Base-by-base conservation (phyloP, 2,329 filamentous ascomycete genomes). In the Trichothecium sympodiale region DNA sequence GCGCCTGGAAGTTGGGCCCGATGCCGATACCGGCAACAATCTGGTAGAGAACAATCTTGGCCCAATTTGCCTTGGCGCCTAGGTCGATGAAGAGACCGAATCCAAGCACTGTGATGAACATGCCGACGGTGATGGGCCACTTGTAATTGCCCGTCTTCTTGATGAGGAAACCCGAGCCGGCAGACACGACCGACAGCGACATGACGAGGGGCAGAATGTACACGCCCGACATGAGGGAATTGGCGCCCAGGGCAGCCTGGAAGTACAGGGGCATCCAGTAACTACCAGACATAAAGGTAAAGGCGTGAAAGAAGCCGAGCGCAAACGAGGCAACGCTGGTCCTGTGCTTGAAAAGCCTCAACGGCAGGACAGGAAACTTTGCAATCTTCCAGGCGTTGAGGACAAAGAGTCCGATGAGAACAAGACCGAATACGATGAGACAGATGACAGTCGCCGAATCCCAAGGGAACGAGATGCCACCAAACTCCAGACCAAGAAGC, bases 191-290 rank as follows among this genome's bases (percentile, higher is more conserved):
- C 1, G 81, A 83, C 4, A 85, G 61, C 2, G 77, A 67, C 25
- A 89, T 51, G 8, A 81, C 81, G 42, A 74, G 75, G 0, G 84
- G 80, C 12, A 91, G 65, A 13, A 86, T 56, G 49, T 85, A 85
- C 33, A 88, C 75, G 34, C 85, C 85, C 1, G 77, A 83, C 20
- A 81, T 61, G 26, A 88, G 71, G 0, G 84, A 80, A 0, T 70
- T 67, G 3, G 75, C 75, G 34, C 80, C 71, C 30, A 84, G 66
- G 35, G 83, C 77, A 35, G 79, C 72, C 58, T 93, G 85, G 59
- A 87, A 89, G 63, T 93, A 94, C 3, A 94, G 68, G 0, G 85
- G 85, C 4, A 93, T 66, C 60, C 83, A 93, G 65, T 89, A 93
- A 42, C 73, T 76, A 20, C 74, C 76, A 1, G 80, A 74, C 49